These are phyloP conservation scores for Gleditsia sinensis DNA, from an alignment of 306 rosid genomes.

Conservation along the genomic window DNA sequence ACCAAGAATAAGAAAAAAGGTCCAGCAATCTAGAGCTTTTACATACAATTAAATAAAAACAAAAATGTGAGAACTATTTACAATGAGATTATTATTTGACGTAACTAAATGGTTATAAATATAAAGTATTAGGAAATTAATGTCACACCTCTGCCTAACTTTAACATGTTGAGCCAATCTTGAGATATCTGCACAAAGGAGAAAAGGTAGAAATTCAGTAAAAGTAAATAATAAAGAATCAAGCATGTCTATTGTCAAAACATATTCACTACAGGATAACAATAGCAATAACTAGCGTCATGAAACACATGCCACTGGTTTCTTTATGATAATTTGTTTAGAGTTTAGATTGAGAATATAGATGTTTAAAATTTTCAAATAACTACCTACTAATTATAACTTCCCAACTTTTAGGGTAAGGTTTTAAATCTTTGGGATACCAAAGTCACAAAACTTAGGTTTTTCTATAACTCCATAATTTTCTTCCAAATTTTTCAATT, in stretches of 20 bases:
- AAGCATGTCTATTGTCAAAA: constrained; percentile 19
- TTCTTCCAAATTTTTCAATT: not conserved
- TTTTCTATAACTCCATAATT: not conserved
- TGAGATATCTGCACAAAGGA: constrained; percentile 63
- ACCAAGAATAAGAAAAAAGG: not conserved
- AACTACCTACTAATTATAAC: not conserved
- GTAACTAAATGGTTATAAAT: not conserved
- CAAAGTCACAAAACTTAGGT: not conserved
- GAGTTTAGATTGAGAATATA: not conserved
- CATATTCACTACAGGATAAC: not conserved
- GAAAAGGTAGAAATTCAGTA: constrained; percentile 9
- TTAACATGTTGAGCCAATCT: constrained; percentile 79
- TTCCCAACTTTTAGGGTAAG: not conserved
- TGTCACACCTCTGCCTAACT: constrained; percentile 91
- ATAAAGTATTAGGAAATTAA: constrained; percentile 10
- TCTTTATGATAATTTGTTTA: not conserved
- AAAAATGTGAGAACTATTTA: not conserved
- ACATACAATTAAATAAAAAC: not conserved
- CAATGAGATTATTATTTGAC: not conserved
- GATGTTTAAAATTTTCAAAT: not conserved
- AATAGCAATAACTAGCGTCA: not conserved
- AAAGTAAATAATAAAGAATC: constrained; percentile 6
- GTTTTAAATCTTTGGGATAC: not conserved
- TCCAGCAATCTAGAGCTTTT: not conserved
- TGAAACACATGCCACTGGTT: not conserved